Conservation (phyloP, 805 yeast genomes). For the Saturnispora besseyi region DNA sequence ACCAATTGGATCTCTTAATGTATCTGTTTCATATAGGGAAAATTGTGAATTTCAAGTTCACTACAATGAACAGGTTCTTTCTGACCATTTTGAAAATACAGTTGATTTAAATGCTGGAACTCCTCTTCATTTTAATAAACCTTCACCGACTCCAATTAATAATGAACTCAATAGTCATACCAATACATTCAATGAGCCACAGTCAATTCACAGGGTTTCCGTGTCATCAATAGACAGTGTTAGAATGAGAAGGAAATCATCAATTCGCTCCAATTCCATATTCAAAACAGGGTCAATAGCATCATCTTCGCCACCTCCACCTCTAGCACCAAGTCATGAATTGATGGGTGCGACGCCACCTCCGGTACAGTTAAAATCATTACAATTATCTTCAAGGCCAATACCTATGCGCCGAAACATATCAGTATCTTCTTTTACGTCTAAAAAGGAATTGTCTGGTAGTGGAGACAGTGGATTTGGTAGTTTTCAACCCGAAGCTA, state of each 20-base stretch:
- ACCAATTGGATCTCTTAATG: slow-evolving; percentile 60
- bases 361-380: slow-evolving; percentile 8
- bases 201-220: slow-evolving; percentile 14
- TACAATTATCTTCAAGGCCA: slow-evolving; percentile 21
- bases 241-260: slow-evolving; percentile 23
- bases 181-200: neutral
- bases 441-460: slow-evolving; percentile 2
- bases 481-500: slow-evolving; percentile 11
- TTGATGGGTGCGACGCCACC: slow-evolving; percentile 1
- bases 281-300: slow-evolving; percentile 55
- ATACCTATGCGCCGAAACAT: slow-evolving; percentile 36
- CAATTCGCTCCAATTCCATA: slow-evolving; percentile 41
- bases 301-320: slow-evolving; percentile 29
- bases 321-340: slow-evolving; percentile 4
- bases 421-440: slow-evolving; percentile 31
- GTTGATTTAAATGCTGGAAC: neutral
- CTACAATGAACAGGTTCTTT: slow-evolving; percentile 46
- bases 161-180: neutral
- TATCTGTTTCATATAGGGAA: slow-evolving; percentile 72
- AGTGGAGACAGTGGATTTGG: slow-evolving; percentile 6
- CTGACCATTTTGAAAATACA: neutral
- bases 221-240: slow-evolving; percentile 19
- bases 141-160: neutral
- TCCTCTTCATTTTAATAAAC: neutral
- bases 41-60: slow-evolving; percentile 59